These are phyloP conservation scores for Spatholobus suberectus DNA, from an alignment of 306 rosid genomes.

Conservation along the genomic window DNA sequence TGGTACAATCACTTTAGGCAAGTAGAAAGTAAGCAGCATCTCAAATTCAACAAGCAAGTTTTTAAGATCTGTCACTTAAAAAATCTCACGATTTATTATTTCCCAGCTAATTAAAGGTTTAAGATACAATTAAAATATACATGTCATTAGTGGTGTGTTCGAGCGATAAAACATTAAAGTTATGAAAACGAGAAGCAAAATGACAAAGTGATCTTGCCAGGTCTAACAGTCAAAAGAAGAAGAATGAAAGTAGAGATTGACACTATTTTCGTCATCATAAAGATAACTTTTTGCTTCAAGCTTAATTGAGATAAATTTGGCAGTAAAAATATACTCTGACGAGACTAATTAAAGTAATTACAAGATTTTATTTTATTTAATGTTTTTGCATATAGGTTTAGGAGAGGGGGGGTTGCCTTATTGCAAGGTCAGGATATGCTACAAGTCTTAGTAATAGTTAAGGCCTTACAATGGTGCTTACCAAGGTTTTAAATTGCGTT, in stretches of 20 bases:
- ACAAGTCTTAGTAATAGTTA: neutral
- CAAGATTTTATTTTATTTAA: neutral
- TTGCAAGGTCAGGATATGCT: neutral
- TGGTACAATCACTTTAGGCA: conserved; percentile 17
- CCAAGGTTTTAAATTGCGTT: too few species aligned
- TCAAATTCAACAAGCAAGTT: neutral
- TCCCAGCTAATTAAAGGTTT: conserved; percentile 10
- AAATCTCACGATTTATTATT: neutral
- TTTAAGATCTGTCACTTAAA: neutral
- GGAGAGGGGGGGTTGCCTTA: neutral
- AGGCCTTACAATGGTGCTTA: neutral
- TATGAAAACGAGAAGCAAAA: neutral
- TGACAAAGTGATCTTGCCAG: neutral
- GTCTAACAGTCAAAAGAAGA: conserved; percentile 7
- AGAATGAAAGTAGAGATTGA: neutral
- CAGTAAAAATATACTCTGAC: neutral
- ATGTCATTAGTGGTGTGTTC: neutral
- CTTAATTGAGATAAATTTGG: neutral
- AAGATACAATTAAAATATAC: neutral
- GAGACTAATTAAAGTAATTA: neutral
- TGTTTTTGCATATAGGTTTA: neutral
- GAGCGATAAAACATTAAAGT: conserved; percentile 7
- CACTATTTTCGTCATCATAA: neutral
- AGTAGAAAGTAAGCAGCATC: conserved; percentile 9
- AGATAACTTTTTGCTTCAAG: neutral